Conservation (phyloP, 2,329 filamentous ascomycete species). For the Penicillium sp. region DNA sequence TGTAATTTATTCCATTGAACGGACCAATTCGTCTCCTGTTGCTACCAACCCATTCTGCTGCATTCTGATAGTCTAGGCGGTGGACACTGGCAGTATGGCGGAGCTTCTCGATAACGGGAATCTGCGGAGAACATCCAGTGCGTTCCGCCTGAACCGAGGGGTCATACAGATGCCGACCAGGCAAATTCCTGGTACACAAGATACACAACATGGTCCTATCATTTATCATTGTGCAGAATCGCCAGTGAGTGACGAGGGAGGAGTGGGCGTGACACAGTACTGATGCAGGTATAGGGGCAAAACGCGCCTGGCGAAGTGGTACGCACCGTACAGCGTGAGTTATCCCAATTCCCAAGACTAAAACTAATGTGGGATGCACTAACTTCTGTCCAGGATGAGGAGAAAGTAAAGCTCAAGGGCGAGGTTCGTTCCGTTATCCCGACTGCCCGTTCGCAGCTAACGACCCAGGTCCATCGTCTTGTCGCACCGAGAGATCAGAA, state of each 20-base stretch:
- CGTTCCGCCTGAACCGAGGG: slow-evolving; percentile 10
- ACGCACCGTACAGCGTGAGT: slow-evolving; percentile 81
- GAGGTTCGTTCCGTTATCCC: slow-evolving; percentile 56
- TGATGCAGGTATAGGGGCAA: slow-evolving; percentile 66
- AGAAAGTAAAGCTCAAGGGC: slow-evolving; percentile 98
- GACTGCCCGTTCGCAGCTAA: slow-evolving; percentile 6
- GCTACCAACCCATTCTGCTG: not conserved
- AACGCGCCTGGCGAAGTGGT: slow-evolving; percentile 97
- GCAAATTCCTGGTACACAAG: slow-evolving; percentile 15
- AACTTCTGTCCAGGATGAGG: slow-evolving; percentile 64
- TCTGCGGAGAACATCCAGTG: slow-evolving; percentile 22
- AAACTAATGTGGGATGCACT: slow-evolving; percentile 8
- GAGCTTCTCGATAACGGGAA: slow-evolving; percentile 25
- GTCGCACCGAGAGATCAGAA: slow-evolving; percentile 97
- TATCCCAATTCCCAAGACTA: not conserved
- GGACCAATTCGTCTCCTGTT: not conserved
- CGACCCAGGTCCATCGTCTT: slow-evolving; percentile 76
- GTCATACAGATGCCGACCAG: slow-evolving; percentile 19
- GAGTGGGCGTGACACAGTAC: slow-evolving; percentile 5
- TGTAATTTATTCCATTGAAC: not conserved
- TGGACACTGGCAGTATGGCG: slow-evolving; percentile 27
- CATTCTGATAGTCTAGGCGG: slow-evolving; percentile 19
- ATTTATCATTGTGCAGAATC: slow-evolving; percentile 85
- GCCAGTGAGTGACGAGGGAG: slow-evolving; percentile 56
- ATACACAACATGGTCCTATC: slow-evolving; percentile 58